These are phyloP conservation scores for Ogataea zsoltii DNA, from an alignment of 805 yeast species.

Conservation along the genomic window DNA sequence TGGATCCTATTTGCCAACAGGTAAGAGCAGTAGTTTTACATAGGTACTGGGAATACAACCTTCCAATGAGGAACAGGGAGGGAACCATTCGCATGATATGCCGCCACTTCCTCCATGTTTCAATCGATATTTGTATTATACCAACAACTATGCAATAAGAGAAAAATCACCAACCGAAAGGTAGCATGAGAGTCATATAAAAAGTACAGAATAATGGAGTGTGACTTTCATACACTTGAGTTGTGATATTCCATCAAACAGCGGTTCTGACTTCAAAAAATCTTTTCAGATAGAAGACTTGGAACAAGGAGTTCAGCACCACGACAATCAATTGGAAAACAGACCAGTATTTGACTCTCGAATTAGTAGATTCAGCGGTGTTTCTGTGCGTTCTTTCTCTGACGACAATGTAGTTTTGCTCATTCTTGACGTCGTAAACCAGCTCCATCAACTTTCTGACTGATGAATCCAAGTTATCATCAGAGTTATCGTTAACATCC, in stretches of 20 bases:
- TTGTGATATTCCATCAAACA: constrained; percentile 46
- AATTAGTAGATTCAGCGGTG: constrained; percentile 96
- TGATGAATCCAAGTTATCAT: constrained; percentile 81
- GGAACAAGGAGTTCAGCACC: constrained; percentile 84
- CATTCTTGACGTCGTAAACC: constrained; percentile 86
- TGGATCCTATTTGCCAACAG: not conserved
- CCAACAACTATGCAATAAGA: constrained; percentile 3
- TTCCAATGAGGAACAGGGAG: too few species aligned
- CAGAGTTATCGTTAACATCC: constrained; percentile 64
- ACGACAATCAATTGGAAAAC: constrained; percentile 87
- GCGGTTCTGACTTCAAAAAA: constrained; percentile 94
- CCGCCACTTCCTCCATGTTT: not conserved
- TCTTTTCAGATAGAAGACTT: constrained; percentile 88
- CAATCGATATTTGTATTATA: constrained; percentile 3
- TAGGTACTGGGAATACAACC: too few species aligned
- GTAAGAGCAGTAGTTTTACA: too few species aligned
- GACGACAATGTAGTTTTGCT: constrained; percentile 87
- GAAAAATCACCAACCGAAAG: constrained; percentile 1
- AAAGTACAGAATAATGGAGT: constrained; percentile 2
- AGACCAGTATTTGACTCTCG: constrained; percentile 98
- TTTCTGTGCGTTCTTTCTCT: constrained; percentile 98
- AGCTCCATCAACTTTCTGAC: constrained; percentile 72
- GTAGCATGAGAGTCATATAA: constrained; percentile 4
- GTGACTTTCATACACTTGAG: not conserved
- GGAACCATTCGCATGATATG: too few species aligned